Base-by-base conservation (phyloP, 805 yeast species). In the Monosporozyma aerobia region DNA sequence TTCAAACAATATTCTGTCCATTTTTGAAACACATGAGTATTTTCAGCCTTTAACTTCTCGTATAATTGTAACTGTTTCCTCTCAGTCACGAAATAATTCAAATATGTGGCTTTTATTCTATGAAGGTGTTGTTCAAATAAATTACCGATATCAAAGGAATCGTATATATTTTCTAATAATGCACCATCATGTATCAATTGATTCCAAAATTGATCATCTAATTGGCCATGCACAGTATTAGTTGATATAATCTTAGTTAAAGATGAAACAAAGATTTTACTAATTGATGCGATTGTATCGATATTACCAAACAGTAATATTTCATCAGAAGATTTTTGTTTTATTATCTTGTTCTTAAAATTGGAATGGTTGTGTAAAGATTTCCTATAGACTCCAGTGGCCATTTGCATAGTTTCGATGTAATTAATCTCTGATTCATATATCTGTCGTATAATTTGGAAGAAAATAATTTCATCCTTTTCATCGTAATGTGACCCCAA, bases 271-370 rank as follows among this genome's bases (percentile, higher is more conserved):
- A 75, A 66, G 3, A 70, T 51, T 14, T 63, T 61, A 54, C 75
- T 70, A 5, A 74, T 57, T 9, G 72, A 70, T 5, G 67, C 52
- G 33, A 77, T 67, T 1, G 74, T 68, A 14, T 66, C 72, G 40
- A 75, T 57, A 55, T 76, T 75, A 1, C 78, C 77, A 63, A 78
- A 77, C 1, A 78, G 56, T 7, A 70, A 51, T 5, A 69, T 46
- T 51, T 71, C 72, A 33, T 76, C 77, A 25, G 63, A 62, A 1
- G 63, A 55, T 8, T 51, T 54, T 2, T 37, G 45, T 2, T 53
- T 53, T 27, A 69, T 57, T 10, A 76, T 58, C 13, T 69, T 65
- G 47, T 68, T 58, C 23, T 60, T 63, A 45, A 63, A 65, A 29
- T 62, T 62, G 30, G 54, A 56, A 5, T 68, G 64, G 46, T 63